Conservation (phyloP, 2,329 filamentous ascomycete genomes). For the Daldinia eschscholtzii region DNA sequence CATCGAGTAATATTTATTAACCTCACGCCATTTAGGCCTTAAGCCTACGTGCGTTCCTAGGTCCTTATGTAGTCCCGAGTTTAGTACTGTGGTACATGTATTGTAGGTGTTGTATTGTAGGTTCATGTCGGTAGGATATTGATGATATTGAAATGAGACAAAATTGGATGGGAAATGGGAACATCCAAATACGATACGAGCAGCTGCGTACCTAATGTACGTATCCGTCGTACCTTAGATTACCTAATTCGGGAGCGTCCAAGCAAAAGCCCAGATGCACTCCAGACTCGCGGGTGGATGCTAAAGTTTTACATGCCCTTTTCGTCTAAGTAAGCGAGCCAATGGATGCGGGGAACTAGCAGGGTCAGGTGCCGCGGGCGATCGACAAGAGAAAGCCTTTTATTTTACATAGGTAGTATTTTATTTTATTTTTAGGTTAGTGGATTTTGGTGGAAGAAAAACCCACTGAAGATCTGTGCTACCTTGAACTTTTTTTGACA, state of each 20-base stretch:
- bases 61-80: not conserved
- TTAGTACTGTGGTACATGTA: not conserved
- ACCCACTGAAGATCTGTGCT: constrained; percentile 11
- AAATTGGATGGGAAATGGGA: not conserved
- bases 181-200: not conserved
- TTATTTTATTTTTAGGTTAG: constrained; percentile 17
- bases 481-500: not conserved
- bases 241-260: not conserved
- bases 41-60: not conserved
- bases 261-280: not conserved
- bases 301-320: constrained; percentile 10
- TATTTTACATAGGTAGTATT: not conserved
- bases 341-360: constrained; percentile 10
- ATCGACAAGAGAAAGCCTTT: constrained; percentile 11
- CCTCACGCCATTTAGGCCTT: not conserved
- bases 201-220: not conserved
- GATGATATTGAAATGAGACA: constrained; percentile 3
- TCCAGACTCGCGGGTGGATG: constrained; percentile 5
- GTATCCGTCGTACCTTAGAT: constrained; percentile 10
- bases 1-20: not conserved
- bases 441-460: constrained; percentile 7
- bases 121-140: too few relatives aligned
- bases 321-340: constrained; percentile 23
- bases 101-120: not conserved
- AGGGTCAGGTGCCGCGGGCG: constrained; percentile 16